Base-by-base conservation (phyloP, 2,329 filamentous ascomycete species). In the Colletotrichum musae region DNA sequence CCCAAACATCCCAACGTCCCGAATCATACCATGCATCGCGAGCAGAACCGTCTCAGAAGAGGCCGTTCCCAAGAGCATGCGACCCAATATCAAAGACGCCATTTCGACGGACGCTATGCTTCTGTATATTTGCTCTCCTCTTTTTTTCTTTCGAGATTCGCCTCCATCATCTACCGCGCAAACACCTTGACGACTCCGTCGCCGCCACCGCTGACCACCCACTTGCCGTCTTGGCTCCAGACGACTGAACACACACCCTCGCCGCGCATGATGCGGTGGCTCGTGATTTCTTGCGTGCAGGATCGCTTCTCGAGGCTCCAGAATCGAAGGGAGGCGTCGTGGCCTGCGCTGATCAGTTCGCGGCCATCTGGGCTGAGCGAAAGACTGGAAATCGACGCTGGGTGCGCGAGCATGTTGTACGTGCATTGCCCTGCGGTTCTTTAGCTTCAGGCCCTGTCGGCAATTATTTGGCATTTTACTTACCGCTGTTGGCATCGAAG, bases 401-500 rank as follows among this genome's bases (percentile, higher is more conserved):
- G 94, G 75, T 99, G 96, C 6, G 96, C 96, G 69, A 98, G 90
- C 96, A 99, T 99, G 76, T 93, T 97, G 82, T 99, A 99, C 72
- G 96, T 98, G 83, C 95, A 98, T 94, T 99, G 96, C 66, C 96
- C 96, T 98, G 36, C 16, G 15, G 36, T 43, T 54, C 5, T 9
- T 67, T 51, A 58, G 52, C 13, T 32, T 26, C 6, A 48, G 15
- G 6, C 6, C 21, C 6, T 54, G 43, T 16, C 6, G 59, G 15
- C 5, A 21, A 6, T 9, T 32, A 6, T 9, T 32, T 53, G 48
- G 21, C 48, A 10, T 36, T 36, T 41, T 50, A 89, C 93, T 82
- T 92, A 98, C 96, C 96, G 82, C 94, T 97, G 78, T 99, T 98
- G 72, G 96, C 96, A 85, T 99, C 96, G 80, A 97, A 99, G 86